These are phyloP conservation scores for Diutina mesorugosa DNA, from an alignment of 1,139 yeast species.

Conservation along the genomic window DNA sequence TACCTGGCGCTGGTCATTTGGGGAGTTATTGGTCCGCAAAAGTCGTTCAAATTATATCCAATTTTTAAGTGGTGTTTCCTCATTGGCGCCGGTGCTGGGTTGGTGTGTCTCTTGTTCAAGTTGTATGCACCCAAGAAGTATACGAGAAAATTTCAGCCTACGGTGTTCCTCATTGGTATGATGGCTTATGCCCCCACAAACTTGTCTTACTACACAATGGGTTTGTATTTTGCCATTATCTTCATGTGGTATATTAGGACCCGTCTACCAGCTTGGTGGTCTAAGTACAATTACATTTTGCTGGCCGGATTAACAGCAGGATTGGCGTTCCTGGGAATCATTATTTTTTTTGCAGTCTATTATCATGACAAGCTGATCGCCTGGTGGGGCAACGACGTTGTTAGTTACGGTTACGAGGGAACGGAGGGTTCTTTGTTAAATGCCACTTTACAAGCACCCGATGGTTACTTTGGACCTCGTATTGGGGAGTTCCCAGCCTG, in stretches of 20 bases:
- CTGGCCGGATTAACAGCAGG: constrained; percentile 45
- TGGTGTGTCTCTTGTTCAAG: constrained; percentile 44
- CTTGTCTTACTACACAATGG: constrained; percentile 40
- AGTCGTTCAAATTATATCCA: constrained; percentile 7
- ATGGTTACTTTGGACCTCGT: constrained; percentile 36
- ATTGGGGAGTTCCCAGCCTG: constrained; percentile 21
- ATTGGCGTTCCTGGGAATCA: constrained; percentile 40
- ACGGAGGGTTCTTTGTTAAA: constrained; percentile 8
- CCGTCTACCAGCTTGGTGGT: constrained; percentile 46
- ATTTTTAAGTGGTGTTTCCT: constrained; percentile 42
- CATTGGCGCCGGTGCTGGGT: constrained; percentile 60
- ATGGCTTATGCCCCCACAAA: constrained; percentile 41
- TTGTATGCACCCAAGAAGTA: constrained; percentile 6
- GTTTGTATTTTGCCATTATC: constrained; percentile 30
- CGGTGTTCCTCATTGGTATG: constrained; percentile 34
- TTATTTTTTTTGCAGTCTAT: constrained; percentile 44
- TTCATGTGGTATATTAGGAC: constrained; percentile 43
- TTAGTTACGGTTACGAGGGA: constrained; percentile 33
- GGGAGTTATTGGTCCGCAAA: constrained; percentile 58
- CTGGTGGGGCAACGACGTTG: constrained; percentile 55
- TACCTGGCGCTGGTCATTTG: constrained; percentile 42
- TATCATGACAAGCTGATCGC: constrained; percentile 21
- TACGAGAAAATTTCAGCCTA: constrained; percentile 26
- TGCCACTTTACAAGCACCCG: constrained; percentile 14
- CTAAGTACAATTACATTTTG: constrained; percentile 49